Conservation (phyloP, 2,329 filamentous ascomycete species). For the Leptodontidium sp. region DNA sequence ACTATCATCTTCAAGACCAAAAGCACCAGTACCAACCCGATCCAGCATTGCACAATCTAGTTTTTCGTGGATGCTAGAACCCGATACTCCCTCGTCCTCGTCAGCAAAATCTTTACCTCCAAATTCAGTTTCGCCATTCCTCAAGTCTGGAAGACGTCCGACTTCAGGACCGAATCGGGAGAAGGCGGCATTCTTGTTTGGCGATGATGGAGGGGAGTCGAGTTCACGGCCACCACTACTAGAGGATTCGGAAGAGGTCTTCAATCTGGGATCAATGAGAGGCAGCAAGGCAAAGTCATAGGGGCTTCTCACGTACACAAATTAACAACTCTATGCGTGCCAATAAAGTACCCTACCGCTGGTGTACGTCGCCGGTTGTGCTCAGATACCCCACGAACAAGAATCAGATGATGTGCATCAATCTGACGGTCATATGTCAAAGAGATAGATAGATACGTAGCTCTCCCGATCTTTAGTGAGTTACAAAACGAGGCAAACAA, state of each 20-base stretch:
- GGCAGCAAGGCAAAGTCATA: conserved; percentile 33
- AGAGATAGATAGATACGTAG: background rate
- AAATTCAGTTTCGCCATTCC: conserved; percentile 43
- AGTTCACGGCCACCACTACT: conserved; percentile 32
- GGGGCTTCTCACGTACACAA: background rate
- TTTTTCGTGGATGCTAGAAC: conserved; percentile 82
- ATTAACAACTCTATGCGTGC: background rate
- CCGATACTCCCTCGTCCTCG: conserved; percentile 39
- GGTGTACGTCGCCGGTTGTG: background rate
- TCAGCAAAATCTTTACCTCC: conserved; percentile 36
- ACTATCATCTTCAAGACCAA: conserved; percentile 35
- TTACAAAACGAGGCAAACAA: conserved; percentile 17
- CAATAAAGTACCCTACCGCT: background rate
- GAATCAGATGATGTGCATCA: conserved; percentile 11
- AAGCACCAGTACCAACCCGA: conserved; percentile 63
- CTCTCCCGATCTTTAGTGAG: background rate
- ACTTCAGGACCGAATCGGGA: conserved; percentile 42
- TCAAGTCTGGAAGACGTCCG: conserved; percentile 40
- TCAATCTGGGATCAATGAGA: conserved; percentile 43
- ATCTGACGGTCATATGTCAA: background rate
- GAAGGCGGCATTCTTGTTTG: conserved; percentile 48
- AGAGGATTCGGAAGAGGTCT: conserved; percentile 41
- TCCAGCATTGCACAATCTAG: conserved; percentile 77
- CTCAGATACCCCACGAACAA: conserved; percentile 1
- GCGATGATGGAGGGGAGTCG: conserved; percentile 42